Percentiles rank a stretch among this genome's conserved stretches.
Evolutionary conservation across 352 stramenopile genomes (phyloP).

Genomic region (Phytophthora pseudosyringae): DNA sequence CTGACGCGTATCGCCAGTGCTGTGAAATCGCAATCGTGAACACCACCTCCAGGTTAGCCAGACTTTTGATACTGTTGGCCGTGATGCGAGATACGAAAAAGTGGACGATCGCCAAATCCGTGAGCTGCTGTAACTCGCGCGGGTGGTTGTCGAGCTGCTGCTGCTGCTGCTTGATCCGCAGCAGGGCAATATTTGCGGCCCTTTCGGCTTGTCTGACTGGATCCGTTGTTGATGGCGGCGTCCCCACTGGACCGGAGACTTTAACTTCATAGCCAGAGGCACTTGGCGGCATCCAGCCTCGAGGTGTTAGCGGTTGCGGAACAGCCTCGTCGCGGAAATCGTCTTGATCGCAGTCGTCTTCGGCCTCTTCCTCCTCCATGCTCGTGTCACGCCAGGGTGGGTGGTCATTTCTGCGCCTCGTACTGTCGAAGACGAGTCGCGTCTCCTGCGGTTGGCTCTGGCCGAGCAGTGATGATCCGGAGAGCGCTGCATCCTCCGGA

Average conservation of each 20-base stretch:
- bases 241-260: conserved; percentile 1
- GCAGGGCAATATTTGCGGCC: background rate
- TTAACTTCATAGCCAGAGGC: conserved; percentile 3
- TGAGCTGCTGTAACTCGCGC: conserved; percentile 30
- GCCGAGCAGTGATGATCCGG: conserved; percentile 14
- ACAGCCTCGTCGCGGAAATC: conserved; percentile 14
- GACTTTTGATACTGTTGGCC: conserved; percentile 1
- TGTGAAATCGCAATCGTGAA: conserved; percentile 30
- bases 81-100: conserved; percentile 26
- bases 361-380: background rate
- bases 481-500: conserved; percentile 14
- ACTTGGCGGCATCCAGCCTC: background rate
- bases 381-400: conserved; percentile 12
- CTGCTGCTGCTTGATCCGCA: conserved; percentile 23
- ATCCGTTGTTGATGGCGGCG: conserved; percentile 9
- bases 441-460: conserved; percentile 13
- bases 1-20: conserved; percentile 21
- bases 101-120: conserved; percentile 30
- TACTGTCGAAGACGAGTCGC: conserved; percentile 34
- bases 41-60: conserved; percentile 14
- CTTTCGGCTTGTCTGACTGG: conserved; percentile 3
- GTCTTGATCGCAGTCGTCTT: conserved; percentile 12
- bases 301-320: background rate
- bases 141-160: conserved; percentile 14
- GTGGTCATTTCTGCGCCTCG: conserved; percentile 7